Evolutionary conservation across 2,329 filamentous ascomycete genomes (phyloP).

Genomic region (Ophiostoma himal-ulmi): DNA sequence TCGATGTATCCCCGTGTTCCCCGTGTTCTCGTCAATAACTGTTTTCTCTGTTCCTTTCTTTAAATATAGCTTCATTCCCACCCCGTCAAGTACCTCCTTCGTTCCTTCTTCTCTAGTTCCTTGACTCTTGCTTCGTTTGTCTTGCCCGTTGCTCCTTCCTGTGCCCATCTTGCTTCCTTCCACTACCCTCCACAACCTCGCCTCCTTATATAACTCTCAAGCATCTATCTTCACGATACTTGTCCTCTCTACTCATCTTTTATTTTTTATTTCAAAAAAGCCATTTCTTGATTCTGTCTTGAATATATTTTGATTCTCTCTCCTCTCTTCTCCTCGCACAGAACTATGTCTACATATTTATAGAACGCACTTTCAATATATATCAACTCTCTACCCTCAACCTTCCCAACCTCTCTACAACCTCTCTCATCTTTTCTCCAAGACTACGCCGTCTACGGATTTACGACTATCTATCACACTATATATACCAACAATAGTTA

Average conservation of each 20-base stretch:
- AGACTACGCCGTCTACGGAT: background rate
- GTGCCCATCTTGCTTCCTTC: background rate
- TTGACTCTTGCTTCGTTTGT: background rate
- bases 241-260: background rate
- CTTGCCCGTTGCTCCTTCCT: background rate
- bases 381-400: background rate
- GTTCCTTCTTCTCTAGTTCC: background rate
- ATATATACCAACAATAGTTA: background rate
- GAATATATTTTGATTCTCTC: background rate
- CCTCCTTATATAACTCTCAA: background rate
- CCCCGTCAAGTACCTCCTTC: background rate
- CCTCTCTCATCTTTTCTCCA: background rate
- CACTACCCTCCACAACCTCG: background rate
- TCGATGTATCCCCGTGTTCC: constrained; percentile 1
- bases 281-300: no score
- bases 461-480: background rate
- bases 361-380: background rate
- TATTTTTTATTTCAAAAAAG: background rate
- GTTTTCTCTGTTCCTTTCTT: background rate
- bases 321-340: background rate
- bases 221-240: constrained; percentile 4
- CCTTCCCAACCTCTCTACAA: background rate
- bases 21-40: background rate
- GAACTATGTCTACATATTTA: constrained; percentile 12
- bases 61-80: constrained; percentile 8